Evolutionary conservation across 768 basidiomycete genomes (phyloP), one percentile per base, ranked within the genome.

Genomic region (Strobilomyces echinocephalus): DNA sequence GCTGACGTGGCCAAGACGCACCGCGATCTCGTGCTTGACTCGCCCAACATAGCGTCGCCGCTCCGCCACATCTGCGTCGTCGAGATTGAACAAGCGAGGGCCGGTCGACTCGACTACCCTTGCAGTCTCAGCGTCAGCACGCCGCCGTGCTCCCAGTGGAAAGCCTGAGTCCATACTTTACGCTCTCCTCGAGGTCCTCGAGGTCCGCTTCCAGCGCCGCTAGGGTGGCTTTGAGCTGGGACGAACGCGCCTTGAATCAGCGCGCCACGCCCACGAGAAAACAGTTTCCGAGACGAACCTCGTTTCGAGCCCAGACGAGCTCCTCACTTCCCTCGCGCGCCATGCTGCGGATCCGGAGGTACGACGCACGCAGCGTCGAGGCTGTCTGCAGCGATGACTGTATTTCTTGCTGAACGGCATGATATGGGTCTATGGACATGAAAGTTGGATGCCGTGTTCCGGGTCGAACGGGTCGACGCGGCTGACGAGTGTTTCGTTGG

Each of bases 131-230:
- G 38, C 6, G 47, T 55, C 46, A 55, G 21, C 21, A 50, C 15
- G 47, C n/a, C 33, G 21, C 15, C n/a, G 34, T 33, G 31, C 16
- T 26, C 26, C 28, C 46, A 3, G 31, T 33, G 46, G 36, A 24
- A 24, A 4, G 26, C 26, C n/a, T 36, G 21, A 51, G 46, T 1
- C 66, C 80, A 58, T 68, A 91, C 90, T 82, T 85, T 41, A 98
- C 94, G 63, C 91, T 93, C 64, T 92, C 91, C 46, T 97, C 94
- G n/a, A 98, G 72, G 66, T 93, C 93, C 55, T 93, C 91, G 21
- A 95, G 67, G 72, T 97, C 95, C 0, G 87, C 87, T 64, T 94
- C 90, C 26, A 97, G 73, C 2, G 85, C 73, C 1, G 82, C 79
- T 9, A 98, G 77, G 2, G 88, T 88, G 0, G 83, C 84, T 68